phyloP scores from a whole-genome alignment of 1,284 basidiomycete genomes.

The Erythrobasidium hasegawianum region DNA sequence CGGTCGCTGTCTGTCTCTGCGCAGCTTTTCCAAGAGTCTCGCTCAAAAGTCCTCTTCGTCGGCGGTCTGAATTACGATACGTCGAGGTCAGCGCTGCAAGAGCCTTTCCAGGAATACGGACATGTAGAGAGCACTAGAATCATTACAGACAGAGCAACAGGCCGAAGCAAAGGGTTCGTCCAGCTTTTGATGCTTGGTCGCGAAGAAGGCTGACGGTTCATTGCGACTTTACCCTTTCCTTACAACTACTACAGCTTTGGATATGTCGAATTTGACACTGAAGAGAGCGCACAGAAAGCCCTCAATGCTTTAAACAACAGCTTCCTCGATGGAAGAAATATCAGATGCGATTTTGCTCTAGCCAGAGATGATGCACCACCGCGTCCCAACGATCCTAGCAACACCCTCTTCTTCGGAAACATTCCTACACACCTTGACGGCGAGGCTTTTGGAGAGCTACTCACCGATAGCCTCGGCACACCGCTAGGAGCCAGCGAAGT shows the following conservation, averaged over 20 bases:
- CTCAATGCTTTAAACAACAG: neutral
- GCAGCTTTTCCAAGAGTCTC: neutral
- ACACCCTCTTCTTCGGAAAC: slow-evolving; percentile 11
- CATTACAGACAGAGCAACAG: slow-evolving; percentile 11
- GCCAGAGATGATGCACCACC: neutral
- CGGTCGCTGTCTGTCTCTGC: neutral
- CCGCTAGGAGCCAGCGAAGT: neutral
- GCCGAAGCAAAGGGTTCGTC: slow-evolving; percentile 25
- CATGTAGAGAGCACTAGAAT: slow-evolving; percentile 10
- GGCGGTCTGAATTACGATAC: slow-evolving; percentile 9
- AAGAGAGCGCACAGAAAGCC: slow-evolving; percentile 1
- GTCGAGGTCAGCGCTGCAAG: slow-evolving; percentile 3
- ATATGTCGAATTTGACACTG: slow-evolving; percentile 9
- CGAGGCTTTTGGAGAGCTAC: neutral
- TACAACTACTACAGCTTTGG: slow-evolving; percentile 28
- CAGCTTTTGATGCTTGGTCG: neutral
- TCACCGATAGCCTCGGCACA: neutral
- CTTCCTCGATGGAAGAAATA: neutral
- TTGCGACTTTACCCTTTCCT: too few relatives aligned
- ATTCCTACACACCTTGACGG: neutral
- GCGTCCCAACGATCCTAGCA: neutral
- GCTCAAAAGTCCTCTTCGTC: slow-evolving; percentile 16
- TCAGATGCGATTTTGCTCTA: neutral
- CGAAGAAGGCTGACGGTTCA: neutral
- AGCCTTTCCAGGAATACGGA: slow-evolving; percentile 15